Base-by-base conservation (phyloP, 345 rosid species). In the Corchorus olitorius region DNA sequence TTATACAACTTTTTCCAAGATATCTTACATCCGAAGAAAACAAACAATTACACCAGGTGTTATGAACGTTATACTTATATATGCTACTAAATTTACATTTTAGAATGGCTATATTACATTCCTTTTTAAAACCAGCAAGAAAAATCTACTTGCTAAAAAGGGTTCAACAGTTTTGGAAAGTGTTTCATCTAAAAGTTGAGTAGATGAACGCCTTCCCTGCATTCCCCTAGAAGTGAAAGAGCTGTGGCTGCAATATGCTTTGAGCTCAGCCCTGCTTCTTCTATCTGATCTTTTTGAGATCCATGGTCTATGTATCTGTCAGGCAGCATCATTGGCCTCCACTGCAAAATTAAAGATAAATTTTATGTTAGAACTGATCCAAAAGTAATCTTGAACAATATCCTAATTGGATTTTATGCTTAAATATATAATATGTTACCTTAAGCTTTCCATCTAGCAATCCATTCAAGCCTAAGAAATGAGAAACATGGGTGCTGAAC, bases 221-320 rank as follows among this genome's bases (percentile, higher is more conserved):
- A 19, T 17, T 77, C 69, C 1, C 80, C 83, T 1, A 75, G 7
- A 0, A 88, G 48, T 16, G 85, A 81, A 12, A 75, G 19, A 46
- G 78, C 87, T 10, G 86, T 81, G 7, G 83, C 84, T 20, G 88
- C 84, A 27, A 86, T 83, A n/a, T 86, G 87, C 46, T 82, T 77
- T 3, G 87, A 58, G 65, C 81, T 78, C 4, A 86, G 81, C 27
- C 88, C 88, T 8, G 87, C 88, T 46, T 70, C 88, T 63, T 81
- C 81, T 1, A 83, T 75, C 58, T 88, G 89, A 20, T 84, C 87
- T 19, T 34, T 64, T 34, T 77, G 86, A 17, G 84, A 76, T 78
- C 91, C 91, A 76, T 88, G 91, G 9, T 86, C 88, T 1, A 88
- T 84, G 75, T 83, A 83, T 80, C 86, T 78, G 61, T 84, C 91